Evolutionary conservation across 257 asterid genomes (phyloP).

Genomic region (Penstemon davidsonii): DNA sequence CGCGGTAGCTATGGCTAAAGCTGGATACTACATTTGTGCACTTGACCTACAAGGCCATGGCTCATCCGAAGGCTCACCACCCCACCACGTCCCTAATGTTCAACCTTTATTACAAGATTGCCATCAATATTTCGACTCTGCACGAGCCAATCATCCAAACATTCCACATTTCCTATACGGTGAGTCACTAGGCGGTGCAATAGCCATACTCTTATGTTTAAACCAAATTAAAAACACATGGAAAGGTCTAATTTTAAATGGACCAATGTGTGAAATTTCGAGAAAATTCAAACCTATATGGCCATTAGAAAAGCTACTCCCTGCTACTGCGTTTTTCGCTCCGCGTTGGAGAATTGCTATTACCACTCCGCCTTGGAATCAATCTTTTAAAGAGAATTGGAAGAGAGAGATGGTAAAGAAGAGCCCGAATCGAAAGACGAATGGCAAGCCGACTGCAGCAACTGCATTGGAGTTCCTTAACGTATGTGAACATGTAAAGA

Average conservation of each 20-base stretch:
- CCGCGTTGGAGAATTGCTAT: conserved; percentile 67
- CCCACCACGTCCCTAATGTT: conserved; percentile 51
- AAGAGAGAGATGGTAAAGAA: conserved; percentile 51
- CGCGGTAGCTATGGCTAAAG: conserved; percentile 71
- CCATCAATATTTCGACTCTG: conserved; percentile 49
- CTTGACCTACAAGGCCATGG: conserved; percentile 87
- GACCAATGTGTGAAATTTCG: conserved; percentile 77
- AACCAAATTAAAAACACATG: conserved; percentile 48
- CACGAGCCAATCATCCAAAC: conserved; percentile 34
- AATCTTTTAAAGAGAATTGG: conserved; percentile 58
- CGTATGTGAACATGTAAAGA: conserved; percentile 51
- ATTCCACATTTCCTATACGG: conserved; percentile 78
- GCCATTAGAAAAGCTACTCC: conserved; percentile 80
- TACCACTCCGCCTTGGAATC: conserved; percentile 48
- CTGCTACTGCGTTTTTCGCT: conserved; percentile 54
- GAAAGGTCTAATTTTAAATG: conserved; percentile 71
- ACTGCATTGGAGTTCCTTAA: conserved; percentile 58
- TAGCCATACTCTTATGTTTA: conserved; percentile 52
- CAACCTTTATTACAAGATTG: conserved; percentile 56
- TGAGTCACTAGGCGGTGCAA: conserved; percentile 78
- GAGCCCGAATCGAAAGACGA: conserved; percentile 53
- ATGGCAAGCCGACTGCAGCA: conserved; percentile 61
- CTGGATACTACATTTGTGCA: conserved; percentile 64
- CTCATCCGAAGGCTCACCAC: conserved; percentile 56
- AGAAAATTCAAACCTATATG: conserved; percentile 61